Evolutionary conservation across 2,329 filamentous ascomycete genomes (phyloP).

Genomic region (Verticillium longisporum): DNA sequence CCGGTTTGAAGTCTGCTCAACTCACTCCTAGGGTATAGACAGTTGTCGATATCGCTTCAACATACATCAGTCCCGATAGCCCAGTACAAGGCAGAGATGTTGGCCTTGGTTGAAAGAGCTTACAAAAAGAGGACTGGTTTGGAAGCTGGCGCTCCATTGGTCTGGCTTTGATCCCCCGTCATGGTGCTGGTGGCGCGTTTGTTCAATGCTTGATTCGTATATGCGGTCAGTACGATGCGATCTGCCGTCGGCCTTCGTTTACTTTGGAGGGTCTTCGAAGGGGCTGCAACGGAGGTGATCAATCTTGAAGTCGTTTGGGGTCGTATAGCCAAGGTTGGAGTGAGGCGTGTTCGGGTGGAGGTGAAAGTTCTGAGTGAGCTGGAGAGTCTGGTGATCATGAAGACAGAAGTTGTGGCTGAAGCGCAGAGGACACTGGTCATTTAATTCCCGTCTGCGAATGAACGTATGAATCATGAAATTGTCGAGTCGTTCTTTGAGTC

Average conservation of each 20-base stretch:
- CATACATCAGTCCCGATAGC: neutral
- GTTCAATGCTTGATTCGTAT: neutral
- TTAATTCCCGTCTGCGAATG: neutral
- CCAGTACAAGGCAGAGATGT: neutral
- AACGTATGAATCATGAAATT: neutral
- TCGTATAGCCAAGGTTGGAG: neutral
- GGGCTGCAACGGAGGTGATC: neutral
- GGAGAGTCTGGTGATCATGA: neutral
- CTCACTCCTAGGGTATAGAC: constrained; percentile 82
- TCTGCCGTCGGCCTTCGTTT: neutral
- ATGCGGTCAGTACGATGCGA: neutral
- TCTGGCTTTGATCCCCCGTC: constrained; percentile 10
- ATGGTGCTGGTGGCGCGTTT: neutral
- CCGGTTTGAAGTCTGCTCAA: neutral
- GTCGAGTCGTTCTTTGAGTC: constrained; percentile 6
- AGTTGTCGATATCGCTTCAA: constrained; percentile 94
- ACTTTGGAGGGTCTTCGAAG: neutral
- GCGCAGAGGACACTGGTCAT: neutral
- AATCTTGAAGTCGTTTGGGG: neutral
- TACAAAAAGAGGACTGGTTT: constrained; percentile 39
- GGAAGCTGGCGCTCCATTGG: constrained; percentile 23
- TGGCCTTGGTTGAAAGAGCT: constrained; percentile 5
- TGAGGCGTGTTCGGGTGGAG: neutral
- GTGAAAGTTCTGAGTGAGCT: neutral
- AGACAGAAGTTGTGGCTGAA: neutral